Evolutionary conservation across 73 alveolate species (phyloP).

Genomic region (Paraurostyla sp.): DNA sequence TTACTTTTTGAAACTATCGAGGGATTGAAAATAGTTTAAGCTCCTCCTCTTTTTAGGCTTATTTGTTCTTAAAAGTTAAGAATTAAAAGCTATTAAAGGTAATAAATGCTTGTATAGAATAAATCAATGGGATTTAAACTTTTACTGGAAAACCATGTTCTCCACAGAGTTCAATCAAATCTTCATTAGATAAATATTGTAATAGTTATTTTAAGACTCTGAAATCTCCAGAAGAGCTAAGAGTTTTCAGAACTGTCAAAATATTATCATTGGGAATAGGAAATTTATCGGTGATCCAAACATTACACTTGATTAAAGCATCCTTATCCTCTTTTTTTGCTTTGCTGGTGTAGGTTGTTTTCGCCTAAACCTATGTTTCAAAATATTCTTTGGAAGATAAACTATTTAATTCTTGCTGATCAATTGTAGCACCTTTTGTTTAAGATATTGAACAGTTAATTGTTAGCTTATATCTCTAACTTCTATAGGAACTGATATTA

Average conservation of each 20-base stretch:
- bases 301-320: not conserved
- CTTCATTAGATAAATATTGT: conserved; percentile 5
- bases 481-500: conserved; percentile 48
- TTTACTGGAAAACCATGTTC: conserved; percentile 1
- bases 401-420: not conserved
- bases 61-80: not conserved
- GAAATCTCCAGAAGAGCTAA: not conserved
- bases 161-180: not conserved
- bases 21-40: not conserved
- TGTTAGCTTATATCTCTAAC: conserved; percentile 69
- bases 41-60: not conserved
- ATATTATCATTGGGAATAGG: not conserved
- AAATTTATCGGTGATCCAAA: conserved; percentile 17
- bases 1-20: not conserved
- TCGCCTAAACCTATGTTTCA: not conserved
- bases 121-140: conserved; percentile 2
- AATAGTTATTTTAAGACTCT: not conserved
- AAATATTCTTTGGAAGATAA: not conserved
- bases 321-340: not conserved
- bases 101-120: not conserved
- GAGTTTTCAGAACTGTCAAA: not conserved
- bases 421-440: not conserved
- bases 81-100: not conserved
- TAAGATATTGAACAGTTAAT: not conserved
- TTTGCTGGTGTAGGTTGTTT: not conserved